Percentiles rank a stretch among this genome's conserved stretches.
These are phyloP conservation scores for Ascochyta lentis DNA, from an alignment of 2,329 filamentous ascomycete genomes.

Conservation along the genomic window DNA sequence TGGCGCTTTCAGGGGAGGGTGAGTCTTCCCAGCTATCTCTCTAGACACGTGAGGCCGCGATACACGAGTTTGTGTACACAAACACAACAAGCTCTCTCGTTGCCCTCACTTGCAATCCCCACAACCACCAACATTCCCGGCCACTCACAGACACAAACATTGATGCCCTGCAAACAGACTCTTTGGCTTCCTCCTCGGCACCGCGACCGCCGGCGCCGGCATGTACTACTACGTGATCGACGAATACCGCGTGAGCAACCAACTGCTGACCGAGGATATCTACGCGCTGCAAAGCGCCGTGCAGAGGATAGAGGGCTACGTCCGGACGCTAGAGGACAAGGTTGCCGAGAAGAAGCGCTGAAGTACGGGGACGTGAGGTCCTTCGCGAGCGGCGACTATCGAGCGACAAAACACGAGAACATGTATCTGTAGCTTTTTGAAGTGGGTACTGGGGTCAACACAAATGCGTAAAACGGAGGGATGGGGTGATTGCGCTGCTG, in stretches of 20 bases:
- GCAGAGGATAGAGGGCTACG: conserved; percentile 82
- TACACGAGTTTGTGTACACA: neutral
- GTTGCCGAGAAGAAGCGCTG: conserved; percentile 59
- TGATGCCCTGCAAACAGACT: conserved; percentile 61
- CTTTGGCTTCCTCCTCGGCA: conserved; percentile 89
- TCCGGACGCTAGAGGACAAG: conserved; percentile 81
- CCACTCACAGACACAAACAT: too few relatives aligned
- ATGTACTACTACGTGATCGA: conserved; percentile 93
- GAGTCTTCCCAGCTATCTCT: conserved; percentile 44
- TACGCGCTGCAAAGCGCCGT: conserved; percentile 90
- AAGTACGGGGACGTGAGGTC: neutral
- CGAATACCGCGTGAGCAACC: conserved; percentile 93
- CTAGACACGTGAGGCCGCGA: neutral
- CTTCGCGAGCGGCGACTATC: neutral
- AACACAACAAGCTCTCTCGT: neutral
- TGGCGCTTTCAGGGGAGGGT: conserved; percentile 76
- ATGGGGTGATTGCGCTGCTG: neutral
- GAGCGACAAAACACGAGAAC: neutral
- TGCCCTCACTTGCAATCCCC: neutral
- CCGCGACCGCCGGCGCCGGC: conserved; percentile 76
- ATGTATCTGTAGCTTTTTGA: neutral
- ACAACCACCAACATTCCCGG: too few relatives aligned
- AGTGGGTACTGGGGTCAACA: neutral
- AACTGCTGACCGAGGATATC: conserved; percentile 93
- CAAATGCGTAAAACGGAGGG: neutral